These are phyloP conservation scores for Yarrowia yakushimensis DNA, from an alignment of 805 yeast genomes.

Conservation along the genomic window DNA sequence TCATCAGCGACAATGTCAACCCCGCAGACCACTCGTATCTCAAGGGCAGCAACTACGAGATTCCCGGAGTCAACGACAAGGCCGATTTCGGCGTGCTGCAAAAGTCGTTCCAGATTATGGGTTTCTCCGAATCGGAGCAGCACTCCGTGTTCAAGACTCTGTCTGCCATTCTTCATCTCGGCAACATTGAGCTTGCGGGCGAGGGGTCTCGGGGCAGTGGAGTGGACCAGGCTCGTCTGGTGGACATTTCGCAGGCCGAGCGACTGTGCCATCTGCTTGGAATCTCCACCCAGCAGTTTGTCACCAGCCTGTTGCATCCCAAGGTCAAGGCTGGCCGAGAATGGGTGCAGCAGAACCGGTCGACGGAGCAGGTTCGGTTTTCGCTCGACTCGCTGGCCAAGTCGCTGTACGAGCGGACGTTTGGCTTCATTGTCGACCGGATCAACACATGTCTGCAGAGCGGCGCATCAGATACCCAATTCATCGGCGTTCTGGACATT, in stretches of 20 bases:
- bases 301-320: slow-evolving; percentile 65
- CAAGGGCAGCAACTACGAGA: slow-evolving; percentile 49
- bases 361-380: slow-evolving; percentile 73
- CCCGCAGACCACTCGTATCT: slow-evolving; percentile 52
- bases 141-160: slow-evolving; percentile 59
- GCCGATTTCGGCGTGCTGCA: slow-evolving; percentile 61
- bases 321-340: slow-evolving; percentile 90
- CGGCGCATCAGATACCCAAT: slow-evolving; percentile 40
- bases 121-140: slow-evolving; percentile 55
- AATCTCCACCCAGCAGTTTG: slow-evolving; percentile 51
- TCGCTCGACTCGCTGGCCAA: slow-evolving; percentile 86
- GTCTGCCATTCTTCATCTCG: slow-evolving; percentile 77
- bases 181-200: slow-evolving; percentile 72
- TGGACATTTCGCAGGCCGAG: slow-evolving; percentile 51
- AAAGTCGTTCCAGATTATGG: slow-evolving; percentile 69
- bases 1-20: slow-evolving; percentile 46
- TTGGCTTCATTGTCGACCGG: slow-evolving; percentile 68
- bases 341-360: slow-evolving; percentile 71
- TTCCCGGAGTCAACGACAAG: slow-evolving; percentile 75
- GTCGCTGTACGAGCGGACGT: slow-evolving; percentile 77
- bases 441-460: slow-evolving; percentile 66
- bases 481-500: slow-evolving; percentile 90
- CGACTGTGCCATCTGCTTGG: slow-evolving; percentile 63
- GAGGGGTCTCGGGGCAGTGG: slow-evolving; percentile 41
- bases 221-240: slow-evolving; percentile 71